phyloP scores from a whole-genome alignment of 768 basidiomycete genomes.

The Pleurotus djamor region DNA sequence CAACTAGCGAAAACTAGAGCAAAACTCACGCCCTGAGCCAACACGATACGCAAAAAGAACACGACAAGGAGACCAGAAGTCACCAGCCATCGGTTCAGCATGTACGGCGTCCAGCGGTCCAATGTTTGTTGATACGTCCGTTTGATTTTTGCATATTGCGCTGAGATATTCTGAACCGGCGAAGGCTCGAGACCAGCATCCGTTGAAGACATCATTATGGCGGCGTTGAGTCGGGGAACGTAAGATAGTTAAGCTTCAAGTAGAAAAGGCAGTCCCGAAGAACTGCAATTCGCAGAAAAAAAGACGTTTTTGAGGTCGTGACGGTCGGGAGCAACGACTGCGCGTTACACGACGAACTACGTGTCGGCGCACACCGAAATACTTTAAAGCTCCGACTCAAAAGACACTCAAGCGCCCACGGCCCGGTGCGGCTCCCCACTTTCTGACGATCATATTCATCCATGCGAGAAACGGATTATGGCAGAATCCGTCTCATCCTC shows the following conservation, averaged over 20 bases:
- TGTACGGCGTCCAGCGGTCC: conserved; percentile 92
- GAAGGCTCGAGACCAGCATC: conserved; percentile 42
- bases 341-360: not conserved
- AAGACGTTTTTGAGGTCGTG: not conserved
- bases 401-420: too few relatives aligned
- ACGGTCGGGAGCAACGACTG: not conserved
- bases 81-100: conserved; percentile 85
- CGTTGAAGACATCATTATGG: conserved; percentile 46
- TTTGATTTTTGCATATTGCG: conserved; percentile 50
- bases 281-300: not conserved
- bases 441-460: too few relatives aligned
- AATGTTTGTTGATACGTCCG: conserved; percentile 84
- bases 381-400: not conserved
- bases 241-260: not conserved
- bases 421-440: too few relatives aligned
- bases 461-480: too few relatives aligned
- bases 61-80: conserved; percentile 68
- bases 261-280: not conserved
- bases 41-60: conserved; percentile 83
- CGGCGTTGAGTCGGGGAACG: not conserved
- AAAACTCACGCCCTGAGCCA: conserved; percentile 83
- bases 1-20: not conserved
- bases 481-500: too few relatives aligned
- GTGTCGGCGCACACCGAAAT: not conserved
- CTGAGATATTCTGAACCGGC: conserved; percentile 46